These are phyloP conservation scores for Cytospora piceae DNA, from an alignment of 2,329 filamentous ascomycete species.

Conservation along the genomic window DNA sequence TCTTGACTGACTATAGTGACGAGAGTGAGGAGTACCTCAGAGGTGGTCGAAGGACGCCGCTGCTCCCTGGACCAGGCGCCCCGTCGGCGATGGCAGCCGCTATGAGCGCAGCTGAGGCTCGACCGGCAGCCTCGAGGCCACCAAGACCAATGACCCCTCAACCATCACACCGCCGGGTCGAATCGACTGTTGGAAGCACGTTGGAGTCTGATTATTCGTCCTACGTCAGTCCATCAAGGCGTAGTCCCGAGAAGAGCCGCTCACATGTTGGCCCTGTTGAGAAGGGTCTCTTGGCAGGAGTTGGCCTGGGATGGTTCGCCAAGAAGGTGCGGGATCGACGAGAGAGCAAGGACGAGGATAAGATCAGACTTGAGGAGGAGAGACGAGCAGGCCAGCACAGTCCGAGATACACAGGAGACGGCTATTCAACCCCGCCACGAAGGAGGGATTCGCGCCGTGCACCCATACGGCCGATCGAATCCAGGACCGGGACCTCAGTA, in stretches of 20 bases:
- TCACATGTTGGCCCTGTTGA: slow-evolving; percentile 52
- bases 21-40: slow-evolving; percentile 44
- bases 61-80: slow-evolving; percentile 52
- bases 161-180: slow-evolving; percentile 50
- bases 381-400: slow-evolving; percentile 62
- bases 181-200: slow-evolving; percentile 49
- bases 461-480: slow-evolving; percentile 22
- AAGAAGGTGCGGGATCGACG: slow-evolving; percentile 65
- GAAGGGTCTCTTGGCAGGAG: slow-evolving; percentile 61
- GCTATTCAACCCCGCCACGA: slow-evolving; percentile 55
- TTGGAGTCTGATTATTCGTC: slow-evolving; percentile 63
- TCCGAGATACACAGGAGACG: slow-evolving; percentile 73
- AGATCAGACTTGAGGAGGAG: slow-evolving; percentile 52
- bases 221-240: slow-evolving; percentile 65
- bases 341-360: slow-evolving; percentile 57
- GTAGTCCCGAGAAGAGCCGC: slow-evolving; percentile 45
- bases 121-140: slow-evolving; percentile 38
- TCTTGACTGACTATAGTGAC: slow-evolving; percentile 54
- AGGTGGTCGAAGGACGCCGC: slow-evolving; percentile 44
- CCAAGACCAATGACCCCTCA: slow-evolving; percentile 51
- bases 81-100: slow-evolving; percentile 50
- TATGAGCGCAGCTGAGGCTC: slow-evolving; percentile 50
- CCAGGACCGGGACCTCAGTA: slow-evolving; percentile 33
- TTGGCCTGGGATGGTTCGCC: slow-evolving; percentile 71
- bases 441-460: slow-evolving; percentile 39